phyloP scores from a whole-genome alignment of 306 rosid species.

The Notholithocarpus densiflorus region DNA sequence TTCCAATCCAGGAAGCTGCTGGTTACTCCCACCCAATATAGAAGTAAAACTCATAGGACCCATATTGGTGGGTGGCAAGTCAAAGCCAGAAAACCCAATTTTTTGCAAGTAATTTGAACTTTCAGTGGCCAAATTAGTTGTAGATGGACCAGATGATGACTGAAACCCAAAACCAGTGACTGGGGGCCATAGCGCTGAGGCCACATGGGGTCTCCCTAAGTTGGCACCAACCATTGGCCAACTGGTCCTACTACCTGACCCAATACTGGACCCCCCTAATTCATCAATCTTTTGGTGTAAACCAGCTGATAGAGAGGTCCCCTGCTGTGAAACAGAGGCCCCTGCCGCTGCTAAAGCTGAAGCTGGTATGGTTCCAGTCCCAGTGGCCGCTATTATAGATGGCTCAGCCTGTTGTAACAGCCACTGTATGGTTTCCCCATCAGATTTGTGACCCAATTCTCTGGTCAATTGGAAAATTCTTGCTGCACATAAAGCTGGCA shows the following conservation, averaged over 20 bases:
- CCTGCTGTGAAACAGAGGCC: slow-evolving; percentile 59
- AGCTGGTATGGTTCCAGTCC: slow-evolving; percentile 88
- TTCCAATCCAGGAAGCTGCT: slow-evolving; percentile 84
- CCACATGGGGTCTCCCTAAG: slow-evolving; percentile 79
- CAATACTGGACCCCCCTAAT: slow-evolving; percentile 57
- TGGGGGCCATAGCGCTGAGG: slow-evolving; percentile 73
- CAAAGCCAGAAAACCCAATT: slow-evolving; percentile 78
- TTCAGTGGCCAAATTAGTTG: slow-evolving; percentile 45
- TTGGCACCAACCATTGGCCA: slow-evolving; percentile 74
- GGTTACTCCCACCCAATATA: slow-evolving; percentile 63
- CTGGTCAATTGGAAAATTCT: slow-evolving; percentile 88
- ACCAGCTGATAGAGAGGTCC: slow-evolving; percentile 61
- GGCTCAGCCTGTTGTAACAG: slow-evolving; percentile 90
- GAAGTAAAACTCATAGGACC: slow-evolving; percentile 91
- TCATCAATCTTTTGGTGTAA: slow-evolving; percentile 66
- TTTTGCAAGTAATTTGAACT: slow-evolving; percentile 74
- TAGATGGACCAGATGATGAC: slow-evolving; percentile 57
- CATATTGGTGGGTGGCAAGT: slow-evolving; percentile 64
- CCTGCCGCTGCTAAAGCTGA: slow-evolving; percentile 80
- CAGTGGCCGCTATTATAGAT: slow-evolving; percentile 83
- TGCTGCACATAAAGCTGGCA: slow-evolving; percentile 96
- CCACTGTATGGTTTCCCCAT: slow-evolving; percentile 99
- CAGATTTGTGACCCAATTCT: slow-evolving; percentile 96
- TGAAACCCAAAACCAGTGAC: slow-evolving; percentile 67
- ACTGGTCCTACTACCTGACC: slow-evolving; percentile 68